phyloP scores from a whole-genome alignment of 2,329 filamentous ascomycete genomes.

The Calonectria ilicicola region DNA sequence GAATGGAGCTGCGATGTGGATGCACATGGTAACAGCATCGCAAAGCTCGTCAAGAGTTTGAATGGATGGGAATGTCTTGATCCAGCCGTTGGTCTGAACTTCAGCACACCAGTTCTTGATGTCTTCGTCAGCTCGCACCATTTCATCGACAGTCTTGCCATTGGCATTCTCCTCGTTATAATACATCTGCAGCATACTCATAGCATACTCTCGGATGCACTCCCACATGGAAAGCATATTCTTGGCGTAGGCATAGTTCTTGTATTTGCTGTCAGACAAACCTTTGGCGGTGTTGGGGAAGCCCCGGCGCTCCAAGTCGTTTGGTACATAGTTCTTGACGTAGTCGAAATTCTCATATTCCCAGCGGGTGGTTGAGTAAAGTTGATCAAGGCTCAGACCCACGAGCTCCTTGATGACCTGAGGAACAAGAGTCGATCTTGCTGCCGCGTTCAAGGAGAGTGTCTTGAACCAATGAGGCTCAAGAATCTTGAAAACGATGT shows the following conservation, averaged over 20 bases:
- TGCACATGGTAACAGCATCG: constrained; percentile 63
- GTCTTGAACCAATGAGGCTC: constrained; percentile 64
- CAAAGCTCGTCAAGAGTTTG: constrained; percentile 54
- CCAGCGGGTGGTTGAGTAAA: constrained; percentile 51
- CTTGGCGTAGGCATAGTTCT: constrained; percentile 62
- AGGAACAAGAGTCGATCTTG: constrained; percentile 57
- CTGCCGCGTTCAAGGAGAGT: constrained; percentile 60
- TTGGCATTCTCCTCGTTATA: constrained; percentile 48
- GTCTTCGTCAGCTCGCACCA: constrained; percentile 40
- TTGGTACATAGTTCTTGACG: constrained; percentile 57
- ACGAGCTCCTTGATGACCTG: constrained; percentile 56
- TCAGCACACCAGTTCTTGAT: constrained; percentile 56
- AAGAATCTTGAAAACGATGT: constrained; percentile 57
- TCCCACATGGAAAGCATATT: constrained; percentile 60
- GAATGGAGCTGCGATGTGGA: constrained; percentile 62
- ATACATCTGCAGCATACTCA: constrained; percentile 49
- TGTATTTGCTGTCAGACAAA: constrained; percentile 51
- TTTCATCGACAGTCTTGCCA: constrained; percentile 45
- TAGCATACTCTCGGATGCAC: constrained; percentile 55
- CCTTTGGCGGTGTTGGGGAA: constrained; percentile 52
- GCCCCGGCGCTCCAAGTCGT: constrained; percentile 56
- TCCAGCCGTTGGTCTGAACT: constrained; percentile 52
- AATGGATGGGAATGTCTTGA: constrained; percentile 57
- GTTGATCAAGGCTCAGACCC: constrained; percentile 52
- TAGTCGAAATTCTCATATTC: constrained; percentile 60